Evolutionary conservation across 768 basidiomycete genomes (phyloP).

Genomic region (Lactarius sp.): DNA sequence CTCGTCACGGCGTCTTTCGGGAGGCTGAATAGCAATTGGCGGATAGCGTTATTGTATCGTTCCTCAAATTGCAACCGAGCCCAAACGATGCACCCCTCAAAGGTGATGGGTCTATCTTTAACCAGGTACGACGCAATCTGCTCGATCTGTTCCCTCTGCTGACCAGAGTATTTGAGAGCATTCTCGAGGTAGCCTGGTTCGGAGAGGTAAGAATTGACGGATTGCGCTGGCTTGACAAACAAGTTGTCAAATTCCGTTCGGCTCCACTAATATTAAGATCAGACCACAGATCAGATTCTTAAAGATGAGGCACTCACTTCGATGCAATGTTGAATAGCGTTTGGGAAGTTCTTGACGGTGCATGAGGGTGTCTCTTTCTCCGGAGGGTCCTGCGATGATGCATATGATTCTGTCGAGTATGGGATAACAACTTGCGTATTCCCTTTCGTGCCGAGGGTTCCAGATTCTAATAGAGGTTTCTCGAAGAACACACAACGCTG

Average conservation of each 20-base stretch:
- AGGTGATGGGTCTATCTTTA: constrained; percentile 87
- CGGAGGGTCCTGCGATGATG: constrained; percentile 96
- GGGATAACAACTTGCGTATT: constrained; percentile 96
- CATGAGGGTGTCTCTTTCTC: constrained; percentile 97
- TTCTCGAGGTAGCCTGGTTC: constrained; percentile 94
- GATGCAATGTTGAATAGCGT: constrained; percentile 96
- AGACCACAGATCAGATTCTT: neutral
- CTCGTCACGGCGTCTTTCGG: constrained; percentile 92
- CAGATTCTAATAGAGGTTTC: constrained; percentile 94
- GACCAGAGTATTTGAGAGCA: constrained; percentile 85
- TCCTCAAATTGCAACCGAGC: constrained; percentile 93
- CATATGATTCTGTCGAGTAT: constrained; percentile 92
- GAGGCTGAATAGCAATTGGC: constrained; percentile 87
- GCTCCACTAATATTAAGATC: constrained; percentile 62
- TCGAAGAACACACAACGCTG: constrained; percentile 94
- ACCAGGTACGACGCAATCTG: constrained; percentile 89
- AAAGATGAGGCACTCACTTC: constrained; percentile 52
- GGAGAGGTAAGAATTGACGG: constrained; percentile 93
- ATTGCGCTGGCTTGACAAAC: constrained; percentile 91
- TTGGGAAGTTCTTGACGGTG: constrained; percentile 98
- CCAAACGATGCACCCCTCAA: constrained; percentile 98
- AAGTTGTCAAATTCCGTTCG: constrained; percentile 87
- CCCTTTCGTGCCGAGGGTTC: constrained; percentile 96
- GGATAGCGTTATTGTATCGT: constrained; percentile 89
- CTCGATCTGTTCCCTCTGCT: constrained; percentile 83